phyloP scores from a whole-genome alignment of 2,329 filamentous ascomycete species.

The Ophiostoma quercus region DNA sequence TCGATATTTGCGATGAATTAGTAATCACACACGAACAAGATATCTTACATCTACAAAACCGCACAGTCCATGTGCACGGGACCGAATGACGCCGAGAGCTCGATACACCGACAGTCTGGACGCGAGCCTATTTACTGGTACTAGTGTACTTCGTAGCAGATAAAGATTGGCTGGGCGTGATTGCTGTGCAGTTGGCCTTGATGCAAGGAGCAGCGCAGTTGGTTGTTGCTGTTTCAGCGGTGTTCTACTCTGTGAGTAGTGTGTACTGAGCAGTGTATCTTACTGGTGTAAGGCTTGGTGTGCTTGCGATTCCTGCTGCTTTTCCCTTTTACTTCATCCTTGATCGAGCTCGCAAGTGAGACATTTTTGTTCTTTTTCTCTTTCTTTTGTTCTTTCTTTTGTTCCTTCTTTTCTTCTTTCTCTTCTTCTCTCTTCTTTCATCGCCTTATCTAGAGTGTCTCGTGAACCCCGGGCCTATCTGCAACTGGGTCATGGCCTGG shows the following conservation, averaged over 20 bases:
- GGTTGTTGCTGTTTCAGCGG: not conserved
- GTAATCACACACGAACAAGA: no score
- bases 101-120: constrained; percentile 12
- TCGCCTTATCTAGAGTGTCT: not conserved
- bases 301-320: not conserved
- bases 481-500: not conserved
- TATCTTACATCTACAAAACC: no score
- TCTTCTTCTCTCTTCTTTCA: not conserved
- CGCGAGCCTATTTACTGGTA: not conserved
- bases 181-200: not conserved
- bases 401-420: not conserved
- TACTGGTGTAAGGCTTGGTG: no score
- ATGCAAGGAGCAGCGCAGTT: not conserved
- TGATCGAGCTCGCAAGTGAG: no score
- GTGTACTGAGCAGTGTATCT: no score
- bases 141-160: not conserved
- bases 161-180: not conserved
- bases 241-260: not conserved
- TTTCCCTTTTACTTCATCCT: constrained; percentile 14
- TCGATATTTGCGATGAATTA: no score
- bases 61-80: no score
- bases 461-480: not conserved
- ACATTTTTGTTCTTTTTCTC: constrained; percentile 12
- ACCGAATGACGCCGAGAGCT: not conserved
- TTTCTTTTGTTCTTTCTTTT: not conserved